phyloP scores from a whole-genome alignment of 2,329 filamentous ascomycete genomes.

The Hirsutella thompsonii region DNA sequence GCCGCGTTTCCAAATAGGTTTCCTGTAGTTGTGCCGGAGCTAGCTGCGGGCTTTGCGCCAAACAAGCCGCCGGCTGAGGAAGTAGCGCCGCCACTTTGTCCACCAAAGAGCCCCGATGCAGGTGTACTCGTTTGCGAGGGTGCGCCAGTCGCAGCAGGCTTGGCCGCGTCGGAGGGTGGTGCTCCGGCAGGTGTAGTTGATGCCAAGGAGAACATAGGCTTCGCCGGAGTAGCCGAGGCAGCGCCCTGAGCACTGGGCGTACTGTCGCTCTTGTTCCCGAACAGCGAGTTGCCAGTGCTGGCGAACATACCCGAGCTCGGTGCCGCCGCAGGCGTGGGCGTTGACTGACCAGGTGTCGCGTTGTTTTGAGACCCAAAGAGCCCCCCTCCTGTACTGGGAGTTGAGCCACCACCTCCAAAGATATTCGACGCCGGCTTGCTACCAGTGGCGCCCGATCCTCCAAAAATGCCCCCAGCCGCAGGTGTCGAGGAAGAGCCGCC shows the following conservation, averaged over 20 bases:
- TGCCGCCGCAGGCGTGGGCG: conserved; percentile 13
- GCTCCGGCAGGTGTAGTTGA: conserved; percentile 36
- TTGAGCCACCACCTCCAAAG: conserved; percentile 9
- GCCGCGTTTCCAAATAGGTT: conserved; percentile 13
- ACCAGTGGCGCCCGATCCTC: conserved; percentile 5
- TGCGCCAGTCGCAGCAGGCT: conserved; percentile 9
- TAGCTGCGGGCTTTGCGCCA: conserved; percentile 11
- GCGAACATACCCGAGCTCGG: conserved; percentile 18
- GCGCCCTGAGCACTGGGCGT: conserved; percentile 4
- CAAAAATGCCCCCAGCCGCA: conserved; percentile 6
- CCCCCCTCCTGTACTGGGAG: conserved; percentile 3
- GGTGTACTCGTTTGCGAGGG: conserved; percentile 8
- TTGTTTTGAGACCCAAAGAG: conserved; percentile 7
- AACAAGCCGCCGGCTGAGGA: conserved; percentile 6
- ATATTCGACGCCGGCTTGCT: conserved; percentile 14
- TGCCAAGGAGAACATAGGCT: conserved; percentile 31
- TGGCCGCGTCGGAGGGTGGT: conserved; percentile 29
- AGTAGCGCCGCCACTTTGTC: conserved; percentile 13
- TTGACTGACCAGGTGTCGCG: conserved; percentile 7
- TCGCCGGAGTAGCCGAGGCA: conserved; percentile 23
- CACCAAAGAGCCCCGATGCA: conserved; percentile 15
- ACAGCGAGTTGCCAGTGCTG: conserved; percentile 12
- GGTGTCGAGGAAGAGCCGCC: conserved; percentile 4
- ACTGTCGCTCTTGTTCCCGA: conserved; percentile 13
- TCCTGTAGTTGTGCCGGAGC: conserved; percentile 8